Evolutionary conservation across 2,329 filamentous ascomycete genomes (phyloP), one percentile per base, ranked within the genome.

Genomic region (Pseudogymnoascus sp.): DNA sequence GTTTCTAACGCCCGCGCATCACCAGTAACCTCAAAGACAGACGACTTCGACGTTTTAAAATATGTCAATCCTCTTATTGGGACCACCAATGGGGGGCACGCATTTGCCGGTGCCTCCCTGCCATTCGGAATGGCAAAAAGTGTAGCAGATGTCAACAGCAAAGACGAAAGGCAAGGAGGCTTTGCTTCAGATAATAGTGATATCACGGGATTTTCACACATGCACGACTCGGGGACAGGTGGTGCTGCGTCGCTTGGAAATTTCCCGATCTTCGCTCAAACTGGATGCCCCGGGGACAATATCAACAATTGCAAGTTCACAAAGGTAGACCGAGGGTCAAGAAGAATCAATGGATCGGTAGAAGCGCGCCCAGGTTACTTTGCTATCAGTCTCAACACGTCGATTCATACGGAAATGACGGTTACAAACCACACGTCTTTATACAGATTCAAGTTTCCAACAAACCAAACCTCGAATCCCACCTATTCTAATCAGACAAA

Each of bases 241-340:
- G 77, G 77, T 1, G 65, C 74, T 1, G 83, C 87, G 0, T 89
- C 85, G 3, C 74, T 90, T 13, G 88, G 87, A 12, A 90, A 89
- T 69, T 91, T 91, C 60, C 85, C 88, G 0, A 75, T 91, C 1
- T 90, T 91, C 65, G 80, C 87, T 0, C 87, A 89, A 64, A 74
- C 81, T 3, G 77, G 78, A 40, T 91, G 88, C 65, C 77, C 80
- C 0, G 79, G 76, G 12, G 82, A 88, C 64, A 80, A 85, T 39
- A 73, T 90, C 61, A 77, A 89, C 67, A 76, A 77, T 6, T 90
- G 87, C 71, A 76, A 75, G 10, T 90, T 83, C 68, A 79, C 81
- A 9, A 83, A 83, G 67, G 70, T 66, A 10, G 73, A 77, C 42
- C 76, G 82, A 72, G 65, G 78, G 69, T 65, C 75, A 58, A 59